Evolutionary conservation across 2,329 filamentous ascomycete genomes (phyloP).

Genomic region (Colletotrichum ledebouriae): DNA sequence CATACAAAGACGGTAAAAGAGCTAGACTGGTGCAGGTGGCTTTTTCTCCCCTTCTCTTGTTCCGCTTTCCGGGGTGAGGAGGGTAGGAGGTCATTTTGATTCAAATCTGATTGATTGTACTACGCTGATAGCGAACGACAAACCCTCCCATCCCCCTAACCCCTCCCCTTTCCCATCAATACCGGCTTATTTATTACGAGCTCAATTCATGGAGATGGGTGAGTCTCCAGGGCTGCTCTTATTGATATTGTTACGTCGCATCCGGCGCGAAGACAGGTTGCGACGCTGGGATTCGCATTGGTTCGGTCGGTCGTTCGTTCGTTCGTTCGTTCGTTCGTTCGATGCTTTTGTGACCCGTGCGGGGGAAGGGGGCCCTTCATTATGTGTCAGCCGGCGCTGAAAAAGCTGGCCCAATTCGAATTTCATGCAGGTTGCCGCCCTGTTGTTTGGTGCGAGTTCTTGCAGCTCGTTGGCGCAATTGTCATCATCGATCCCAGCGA

Average conservation of each 20-base stretch:
- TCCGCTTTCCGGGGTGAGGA: not conserved
- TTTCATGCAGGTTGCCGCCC: constrained; percentile 6
- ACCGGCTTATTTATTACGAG: not conserved
- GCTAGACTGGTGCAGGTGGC: constrained; percentile 18
- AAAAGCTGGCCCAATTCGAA: not conserved
- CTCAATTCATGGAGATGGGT: not conserved
- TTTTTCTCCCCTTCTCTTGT: not conserved
- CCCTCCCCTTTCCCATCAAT: not conserved
- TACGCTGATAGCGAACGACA: not conserved
- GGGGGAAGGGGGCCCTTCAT: not conserved
- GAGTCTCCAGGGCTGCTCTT: constrained; percentile 2
- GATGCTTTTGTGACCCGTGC: constrained; percentile 16
- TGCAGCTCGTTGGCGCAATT: constrained; percentile 6
- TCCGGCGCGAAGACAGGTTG: constrained; percentile 1
- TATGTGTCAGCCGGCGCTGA: not conserved
- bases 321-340: constrained; percentile 32
- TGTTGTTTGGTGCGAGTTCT: not conserved
- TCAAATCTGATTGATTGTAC: not conserved
- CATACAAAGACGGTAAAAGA: constrained; percentile 7
- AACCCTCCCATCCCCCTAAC: not conserved
- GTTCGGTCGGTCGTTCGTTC: constrained; percentile 16
- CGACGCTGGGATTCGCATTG: not conserved
- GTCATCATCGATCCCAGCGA: not conserved
- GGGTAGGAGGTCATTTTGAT: constrained; percentile 2
- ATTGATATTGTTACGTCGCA: constrained; percentile 17